Base-by-base conservation (phyloP, 257 asterid genomes). In the Nemophila menziesii region DNA sequence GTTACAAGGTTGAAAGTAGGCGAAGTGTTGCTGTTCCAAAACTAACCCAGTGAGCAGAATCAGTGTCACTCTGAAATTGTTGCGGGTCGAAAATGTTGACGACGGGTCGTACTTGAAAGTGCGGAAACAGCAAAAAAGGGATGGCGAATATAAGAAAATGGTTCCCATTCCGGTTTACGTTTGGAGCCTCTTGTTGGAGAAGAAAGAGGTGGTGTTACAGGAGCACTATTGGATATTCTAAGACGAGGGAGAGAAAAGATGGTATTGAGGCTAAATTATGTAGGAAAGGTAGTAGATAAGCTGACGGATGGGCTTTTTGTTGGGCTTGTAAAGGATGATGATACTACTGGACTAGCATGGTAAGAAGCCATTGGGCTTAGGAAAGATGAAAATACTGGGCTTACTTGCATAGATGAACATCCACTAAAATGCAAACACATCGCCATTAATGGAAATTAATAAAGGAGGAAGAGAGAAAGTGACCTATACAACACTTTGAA, bases 161-260 rank as follows among this genome's bases (percentile, higher is more conserved):
- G 48, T 44, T 80, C 90, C 80, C 75, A 69, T 0, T 59, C 65
- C 14, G 78, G 78, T 52, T 71, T 80, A 34, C 75, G 75, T 60
- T 78, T 73, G 8, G 78, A 67, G 38, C 55, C 66, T 63, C 86
- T 71, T 7, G 85, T 85, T 7, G 96, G 93, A 29, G 96, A 85
- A 13, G 96, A 85, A 41, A 80, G 75, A 0, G 93, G 93, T 11
- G 95, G 95, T 16, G 95, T 85, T 20, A 85, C 82, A 0, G 93
- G 95, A 26, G 95, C 92, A 57, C 95, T 80, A 34, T 64, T 80
- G 47, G 95, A 85, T 60, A 85, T 67, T 7, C 92, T 79, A 10
- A 72, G 77, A 39, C 71, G 72, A 8, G 87, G 92, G 17, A 79
- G 79, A 8, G 75, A 67, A 0, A 89, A 5, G 64, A 51, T 9